Conservation (phyloP, 139 green algal genomes). For the Chlamydomonas schloesseri region DNA sequence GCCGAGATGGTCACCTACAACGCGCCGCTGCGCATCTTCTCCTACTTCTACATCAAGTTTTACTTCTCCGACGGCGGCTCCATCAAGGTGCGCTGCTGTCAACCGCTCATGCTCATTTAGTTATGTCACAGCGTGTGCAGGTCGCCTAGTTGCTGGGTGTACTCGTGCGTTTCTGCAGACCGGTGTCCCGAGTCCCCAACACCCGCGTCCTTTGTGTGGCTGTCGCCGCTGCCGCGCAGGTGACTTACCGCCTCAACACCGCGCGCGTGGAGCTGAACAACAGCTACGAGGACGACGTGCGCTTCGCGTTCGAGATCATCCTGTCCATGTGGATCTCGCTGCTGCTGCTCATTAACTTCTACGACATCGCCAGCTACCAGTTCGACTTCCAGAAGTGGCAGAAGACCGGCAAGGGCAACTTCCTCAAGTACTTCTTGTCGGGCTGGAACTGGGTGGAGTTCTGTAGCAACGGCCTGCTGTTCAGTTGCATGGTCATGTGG, state of each 20-base stretch:
- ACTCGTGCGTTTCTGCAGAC: too few species aligned
- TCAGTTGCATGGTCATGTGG: slow-evolving; percentile 76
- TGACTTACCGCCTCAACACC: slow-evolving; percentile 78
- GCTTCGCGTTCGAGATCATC: slow-evolving; percentile 77
- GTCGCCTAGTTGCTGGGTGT: too few species aligned
- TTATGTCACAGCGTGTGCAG: too few species aligned
- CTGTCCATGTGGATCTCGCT: slow-evolving; percentile 69
- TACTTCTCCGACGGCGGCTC: slow-evolving; percentile 73
- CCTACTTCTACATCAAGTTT: slow-evolving; percentile 50
- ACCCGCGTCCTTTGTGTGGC: too few species aligned
- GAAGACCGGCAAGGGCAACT: slow-evolving; percentile 46
- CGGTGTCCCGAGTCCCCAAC: too few species aligned
- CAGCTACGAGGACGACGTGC: slow-evolving; percentile 60
- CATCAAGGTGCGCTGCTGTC: slow-evolving; percentile 70
- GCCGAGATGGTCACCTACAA: slow-evolving; percentile 90
- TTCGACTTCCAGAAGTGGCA: too few species aligned
- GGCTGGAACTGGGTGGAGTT: slow-evolving; percentile 84
- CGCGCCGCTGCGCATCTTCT: slow-evolving; percentile 81
- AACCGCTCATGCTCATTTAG: too few species aligned
- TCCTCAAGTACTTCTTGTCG: slow-evolving; percentile 53
- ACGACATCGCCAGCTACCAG: slow-evolving; percentile 17
- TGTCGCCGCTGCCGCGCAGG: slow-evolving; percentile 42
- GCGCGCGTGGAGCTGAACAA: slow-evolving; percentile 83
- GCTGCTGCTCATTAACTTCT: slow-evolving; percentile 52
- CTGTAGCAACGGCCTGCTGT: slow-evolving; percentile 77